These are phyloP conservation scores for Cladophialophora immunda DNA, from an alignment of 2,329 filamentous ascomycete species.

Conservation along the genomic window DNA sequence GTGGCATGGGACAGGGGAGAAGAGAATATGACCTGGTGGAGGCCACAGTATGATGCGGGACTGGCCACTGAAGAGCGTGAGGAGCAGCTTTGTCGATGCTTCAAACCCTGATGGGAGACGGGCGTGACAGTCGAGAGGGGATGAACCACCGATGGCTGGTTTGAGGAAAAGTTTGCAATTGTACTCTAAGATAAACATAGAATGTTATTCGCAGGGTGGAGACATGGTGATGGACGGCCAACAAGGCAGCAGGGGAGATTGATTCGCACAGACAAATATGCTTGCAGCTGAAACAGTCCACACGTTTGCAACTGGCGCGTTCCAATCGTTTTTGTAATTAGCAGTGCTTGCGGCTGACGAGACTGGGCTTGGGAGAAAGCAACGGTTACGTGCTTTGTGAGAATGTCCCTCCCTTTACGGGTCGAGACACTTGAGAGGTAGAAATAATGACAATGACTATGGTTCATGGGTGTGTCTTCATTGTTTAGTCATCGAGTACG, in stretches of 20 bases:
- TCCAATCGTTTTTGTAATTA: neutral
- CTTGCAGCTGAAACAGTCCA: neutral
- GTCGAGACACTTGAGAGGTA: neutral
- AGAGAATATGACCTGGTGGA: slow-evolving; percentile 8
- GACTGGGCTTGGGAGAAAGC: neutral
- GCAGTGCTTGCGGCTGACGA: neutral
- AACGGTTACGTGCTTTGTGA: neutral
- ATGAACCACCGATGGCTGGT: neutral
- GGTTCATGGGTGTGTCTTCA: neutral
- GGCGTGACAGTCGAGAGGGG: neutral
- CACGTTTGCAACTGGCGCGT: neutral
- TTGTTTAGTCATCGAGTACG: neutral
- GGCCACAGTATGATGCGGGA: slow-evolving; percentile 1
- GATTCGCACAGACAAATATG: neutral
- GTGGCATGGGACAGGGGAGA: slow-evolving; percentile 5
- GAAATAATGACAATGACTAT: neutral
- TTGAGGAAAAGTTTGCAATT: slow-evolving; percentile 17
- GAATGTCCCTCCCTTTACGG: neutral
- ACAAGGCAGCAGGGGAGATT: neutral
- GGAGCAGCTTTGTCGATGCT: neutral
- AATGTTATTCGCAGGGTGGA: slow-evolving; percentile 18
- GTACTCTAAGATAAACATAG: slow-evolving; percentile 30
- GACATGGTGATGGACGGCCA: neutral
- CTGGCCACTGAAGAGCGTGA: neutral
- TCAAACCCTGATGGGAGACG: neutral